These are phyloP conservation scores for Globisporangium nunn DNA, from an alignment of 352 stramenopile genomes.

Conservation along the genomic window DNA sequence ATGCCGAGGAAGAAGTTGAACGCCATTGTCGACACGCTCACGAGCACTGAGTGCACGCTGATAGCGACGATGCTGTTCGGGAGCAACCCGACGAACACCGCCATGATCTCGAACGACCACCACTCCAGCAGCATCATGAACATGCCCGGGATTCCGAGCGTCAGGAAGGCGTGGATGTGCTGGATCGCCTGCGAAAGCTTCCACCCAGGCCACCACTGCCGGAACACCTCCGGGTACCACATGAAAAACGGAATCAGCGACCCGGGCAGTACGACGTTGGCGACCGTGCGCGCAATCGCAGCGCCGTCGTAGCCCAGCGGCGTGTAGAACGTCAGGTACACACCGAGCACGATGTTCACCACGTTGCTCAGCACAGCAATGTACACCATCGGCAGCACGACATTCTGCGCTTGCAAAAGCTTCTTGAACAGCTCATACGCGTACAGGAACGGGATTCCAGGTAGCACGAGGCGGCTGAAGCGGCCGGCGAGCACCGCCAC, in stretches of 20 bases:
- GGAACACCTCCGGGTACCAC: conserved; percentile 32
- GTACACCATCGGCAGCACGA: conserved; percentile 80
- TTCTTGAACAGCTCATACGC: conserved; percentile 85
- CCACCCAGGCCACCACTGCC: conserved; percentile 65
- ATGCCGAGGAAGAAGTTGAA: conserved; percentile 83
- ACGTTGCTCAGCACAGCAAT: conserved; percentile 70
- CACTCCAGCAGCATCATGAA: conserved; percentile 77
- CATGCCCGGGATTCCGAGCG: conserved; percentile 59
- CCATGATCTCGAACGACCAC: conserved; percentile 80
- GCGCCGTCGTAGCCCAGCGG: conserved; percentile 69
- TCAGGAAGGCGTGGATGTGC: conserved; percentile 58
- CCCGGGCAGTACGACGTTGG: conserved; percentile 45
- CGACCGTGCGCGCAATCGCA: conserved; percentile 62
- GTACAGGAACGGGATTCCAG: conserved; percentile 77
- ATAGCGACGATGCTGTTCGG: conserved; percentile 58
- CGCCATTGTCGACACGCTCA: conserved; percentile 52
- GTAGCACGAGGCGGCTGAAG: conserved; percentile 61
- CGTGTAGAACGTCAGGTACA: conserved; percentile 80
- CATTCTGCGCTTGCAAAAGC: conserved; percentile 79
- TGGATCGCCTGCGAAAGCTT: conserved; percentile 35
- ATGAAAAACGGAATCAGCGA: conserved; percentile 62
- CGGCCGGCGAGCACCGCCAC: conserved; percentile 60
- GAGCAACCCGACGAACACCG: conserved; percentile 49
- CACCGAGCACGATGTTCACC: conserved; percentile 65
- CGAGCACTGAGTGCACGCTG: conserved; percentile 66